These are phyloP conservation scores for Cylindrotheca fusiformis DNA, from an alignment of 108 stramenopile species.

Conservation along the genomic window DNA sequence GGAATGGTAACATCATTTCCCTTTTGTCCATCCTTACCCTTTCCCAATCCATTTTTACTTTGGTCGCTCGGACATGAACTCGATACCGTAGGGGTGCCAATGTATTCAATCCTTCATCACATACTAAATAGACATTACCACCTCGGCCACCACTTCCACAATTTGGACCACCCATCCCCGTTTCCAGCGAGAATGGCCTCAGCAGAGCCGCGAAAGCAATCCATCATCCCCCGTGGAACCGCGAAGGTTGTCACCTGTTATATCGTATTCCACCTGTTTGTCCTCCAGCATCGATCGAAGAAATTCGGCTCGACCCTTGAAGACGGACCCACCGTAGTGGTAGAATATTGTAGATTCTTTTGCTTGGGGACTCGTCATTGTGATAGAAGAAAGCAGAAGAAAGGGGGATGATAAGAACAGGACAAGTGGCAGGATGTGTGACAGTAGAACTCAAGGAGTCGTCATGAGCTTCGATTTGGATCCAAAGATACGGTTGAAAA, in stretches of 20 bases:
- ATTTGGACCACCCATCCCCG: slow-evolving; percentile 84
- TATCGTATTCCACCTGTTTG: slow-evolving; percentile 13
- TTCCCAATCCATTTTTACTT: slow-evolving; percentile 88
- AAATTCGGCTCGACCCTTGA: slow-evolving; percentile 37
- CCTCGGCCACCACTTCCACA: slow-evolving; percentile 90
- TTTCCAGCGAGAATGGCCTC: slow-evolving; percentile 8
- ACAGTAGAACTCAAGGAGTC: too few relatives aligned
- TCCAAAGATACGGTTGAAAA: too few relatives aligned
- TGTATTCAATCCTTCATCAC: slow-evolving; percentile 82
- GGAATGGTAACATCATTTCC: slow-evolving; percentile 68
- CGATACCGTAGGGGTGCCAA: slow-evolving; percentile 75
- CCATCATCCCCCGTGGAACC: slow-evolving; percentile 29
- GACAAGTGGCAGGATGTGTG: too few relatives aligned
- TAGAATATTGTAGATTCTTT: slow-evolving; percentile 37
- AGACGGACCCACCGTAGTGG: slow-evolving; percentile 9
- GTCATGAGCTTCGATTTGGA: too few relatives aligned
- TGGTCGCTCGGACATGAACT: slow-evolving; percentile 74
- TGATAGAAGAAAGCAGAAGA: too few relatives aligned
- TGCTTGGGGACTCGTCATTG: too few relatives aligned
- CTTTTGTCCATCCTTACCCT: slow-evolving; percentile 68
- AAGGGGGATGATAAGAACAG: too few relatives aligned
- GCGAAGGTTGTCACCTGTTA: slow-evolving; percentile 22
- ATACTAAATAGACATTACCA: slow-evolving; percentile 77
- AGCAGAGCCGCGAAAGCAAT: slow-evolving; percentile 24
- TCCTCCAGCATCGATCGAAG: slow-evolving; percentile 38